Evolutionary conservation across 345 rosid species (phyloP).

Genomic region (Stellera chamaejasme): DNA sequence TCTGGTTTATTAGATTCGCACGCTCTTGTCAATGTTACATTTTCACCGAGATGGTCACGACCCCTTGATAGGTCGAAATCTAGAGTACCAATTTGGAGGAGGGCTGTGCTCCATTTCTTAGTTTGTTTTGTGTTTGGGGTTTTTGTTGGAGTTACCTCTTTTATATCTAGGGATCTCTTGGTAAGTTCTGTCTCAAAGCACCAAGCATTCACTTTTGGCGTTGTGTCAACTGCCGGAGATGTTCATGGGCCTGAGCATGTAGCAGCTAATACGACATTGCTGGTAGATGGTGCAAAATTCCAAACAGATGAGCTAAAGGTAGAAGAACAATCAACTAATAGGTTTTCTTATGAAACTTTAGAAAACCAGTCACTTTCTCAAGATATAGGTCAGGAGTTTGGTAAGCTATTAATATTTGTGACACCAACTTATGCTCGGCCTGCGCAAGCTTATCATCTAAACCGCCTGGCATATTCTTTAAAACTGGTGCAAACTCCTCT

Average conservation of each 20-base stretch:
- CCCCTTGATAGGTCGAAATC: conserved; percentile 33
- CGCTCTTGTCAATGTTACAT: conserved; percentile 22
- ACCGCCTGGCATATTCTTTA: conserved; percentile 39
- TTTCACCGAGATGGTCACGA: conserved; percentile 35
- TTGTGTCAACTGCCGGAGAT: conserved; percentile 18
- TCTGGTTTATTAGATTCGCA: conserved; percentile 33
- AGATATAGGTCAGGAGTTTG: conserved; percentile 14
- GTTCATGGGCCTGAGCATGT: conserved; percentile 8
- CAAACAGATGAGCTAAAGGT: conserved; percentile 11
- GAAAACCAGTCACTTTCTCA: conserved; percentile 13
- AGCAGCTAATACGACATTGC: conserved; percentile 11
- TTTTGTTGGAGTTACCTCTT: conserved; percentile 40
- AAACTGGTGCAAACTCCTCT: conserved; percentile 45
- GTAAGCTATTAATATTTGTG: conserved; percentile 48
- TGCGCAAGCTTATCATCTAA: conserved; percentile 44
- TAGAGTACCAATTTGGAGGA: conserved; percentile 46
- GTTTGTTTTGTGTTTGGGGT: conserved; percentile 42
- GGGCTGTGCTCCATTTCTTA: conserved; percentile 37
- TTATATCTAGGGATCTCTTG: conserved; percentile 26
- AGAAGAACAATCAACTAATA: conserved; percentile 11
- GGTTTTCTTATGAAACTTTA: neutral
- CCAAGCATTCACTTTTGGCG: conserved; percentile 34
- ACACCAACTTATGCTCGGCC: conserved; percentile 35
- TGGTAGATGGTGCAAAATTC: conserved; percentile 2
- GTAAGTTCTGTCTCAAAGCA: conserved; percentile 19